phyloP scores from a whole-genome alignment of 148 eudicot genomes.

The Rheum nobile region DNA sequence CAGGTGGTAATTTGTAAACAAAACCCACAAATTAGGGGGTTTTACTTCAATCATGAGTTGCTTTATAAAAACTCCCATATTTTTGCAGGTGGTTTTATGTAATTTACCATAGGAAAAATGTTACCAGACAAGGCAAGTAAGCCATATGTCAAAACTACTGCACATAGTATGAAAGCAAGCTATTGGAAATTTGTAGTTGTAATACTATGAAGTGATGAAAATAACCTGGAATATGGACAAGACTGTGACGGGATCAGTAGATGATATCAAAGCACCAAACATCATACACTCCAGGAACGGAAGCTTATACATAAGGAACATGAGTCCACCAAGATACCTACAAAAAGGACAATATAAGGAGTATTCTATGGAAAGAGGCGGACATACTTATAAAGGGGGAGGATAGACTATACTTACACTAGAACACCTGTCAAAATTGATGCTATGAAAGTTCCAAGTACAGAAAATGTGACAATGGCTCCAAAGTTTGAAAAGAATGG shows the following conservation, averaged over 20 bases:
- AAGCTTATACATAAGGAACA: constrained; percentile 68
- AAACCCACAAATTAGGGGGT: not conserved
- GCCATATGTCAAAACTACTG: not conserved
- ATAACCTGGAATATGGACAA: constrained; percentile 89
- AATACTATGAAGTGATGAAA: not conserved
- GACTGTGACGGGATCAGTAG: constrained; percentile 98
- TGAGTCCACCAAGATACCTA: constrained; percentile 89
- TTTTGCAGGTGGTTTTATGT: not conserved
- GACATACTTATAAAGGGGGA: not conserved
- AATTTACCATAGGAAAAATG: not conserved
- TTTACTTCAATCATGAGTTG: not conserved
- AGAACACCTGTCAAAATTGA: constrained; percentile 81
- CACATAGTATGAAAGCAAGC: not conserved
- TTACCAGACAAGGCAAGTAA: not conserved
- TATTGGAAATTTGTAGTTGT: not conserved
- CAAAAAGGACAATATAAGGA: constrained; percentile 8
- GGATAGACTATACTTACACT: constrained; percentile 53
- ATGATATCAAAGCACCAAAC: constrained; percentile 99
- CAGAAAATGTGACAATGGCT: constrained; percentile 86
- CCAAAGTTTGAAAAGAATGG: constrained; percentile 99
- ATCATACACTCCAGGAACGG: constrained; percentile 92
- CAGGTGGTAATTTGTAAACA: not conserved
- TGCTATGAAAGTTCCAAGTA: constrained; percentile 83
- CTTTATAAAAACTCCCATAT: not conserved
- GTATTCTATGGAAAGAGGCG: not conserved